Evolutionary conservation across 495 filamentous ascomycete genomes (phyloP).

Genomic region (Immersiella caudata): DNA sequence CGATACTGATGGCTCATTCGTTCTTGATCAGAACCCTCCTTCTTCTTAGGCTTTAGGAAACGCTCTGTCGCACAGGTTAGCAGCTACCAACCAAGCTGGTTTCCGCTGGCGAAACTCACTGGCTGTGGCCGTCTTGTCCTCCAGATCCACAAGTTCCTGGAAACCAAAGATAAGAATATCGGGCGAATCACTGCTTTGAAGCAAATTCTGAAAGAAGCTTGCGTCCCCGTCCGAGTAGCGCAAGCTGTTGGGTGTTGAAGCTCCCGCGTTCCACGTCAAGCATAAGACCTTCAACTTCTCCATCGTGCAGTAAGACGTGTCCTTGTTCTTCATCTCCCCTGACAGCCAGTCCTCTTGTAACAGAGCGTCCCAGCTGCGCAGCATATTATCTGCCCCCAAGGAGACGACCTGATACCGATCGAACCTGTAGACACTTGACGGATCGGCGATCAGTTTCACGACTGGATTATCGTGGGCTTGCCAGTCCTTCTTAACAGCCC

Average conservation of each 20-base stretch:
- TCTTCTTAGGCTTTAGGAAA: conserved; percentile 81
- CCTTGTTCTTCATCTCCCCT: conserved; percentile 78
- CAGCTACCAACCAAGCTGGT: conserved; percentile 16
- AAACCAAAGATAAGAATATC: conserved; percentile 97
- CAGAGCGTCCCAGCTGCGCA: conserved; percentile 92
- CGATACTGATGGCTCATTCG: conserved; percentile 97
- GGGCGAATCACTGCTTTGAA: conserved; percentile 71
- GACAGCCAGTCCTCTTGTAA: conserved; percentile 93
- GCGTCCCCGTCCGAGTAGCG: conserved; percentile 66
- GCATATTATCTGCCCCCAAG: conserved; percentile 80
- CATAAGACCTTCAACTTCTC: conserved; percentile 75
- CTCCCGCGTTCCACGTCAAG: conserved; percentile 96
- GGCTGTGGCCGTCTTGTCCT: conserved; percentile 96
- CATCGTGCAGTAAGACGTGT: conserved; percentile 81
- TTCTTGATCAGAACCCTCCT: conserved; percentile 85
- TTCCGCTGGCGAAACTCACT: conserved; percentile 57
- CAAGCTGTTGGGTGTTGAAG: conserved; percentile 80
- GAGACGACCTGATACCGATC: conserved; percentile 87
- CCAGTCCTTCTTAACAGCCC: conserved; percentile 93
- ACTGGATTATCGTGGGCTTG: conserved; percentile 83
- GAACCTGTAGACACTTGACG: conserved; percentile 81
- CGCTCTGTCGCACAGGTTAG: conserved; percentile 53
- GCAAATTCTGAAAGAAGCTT: conserved; percentile 74
- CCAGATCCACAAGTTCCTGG: conserved; percentile 94
- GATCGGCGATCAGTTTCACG: conserved; percentile 73